Base-by-base conservation (phyloP, 805 yeast genomes). In the Blastobotrys peoriensis region DNA sequence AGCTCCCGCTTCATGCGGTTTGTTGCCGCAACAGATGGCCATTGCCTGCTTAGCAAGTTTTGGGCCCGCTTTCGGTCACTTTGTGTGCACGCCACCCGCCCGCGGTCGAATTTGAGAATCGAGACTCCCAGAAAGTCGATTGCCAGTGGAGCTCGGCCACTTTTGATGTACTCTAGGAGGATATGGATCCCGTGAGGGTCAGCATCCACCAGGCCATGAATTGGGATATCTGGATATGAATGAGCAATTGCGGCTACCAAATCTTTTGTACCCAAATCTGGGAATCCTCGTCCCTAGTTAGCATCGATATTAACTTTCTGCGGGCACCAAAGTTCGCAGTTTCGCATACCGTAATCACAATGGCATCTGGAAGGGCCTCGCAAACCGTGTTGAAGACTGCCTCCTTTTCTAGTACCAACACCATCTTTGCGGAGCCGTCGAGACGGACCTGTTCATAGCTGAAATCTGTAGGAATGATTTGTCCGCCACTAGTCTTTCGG, bases 141-240 rank as follows among this genome's bases (percentile, higher is more conserved):
- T 1, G 30, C 15, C 13, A 49, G 47, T 3, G 23, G 22, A 2
- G 13, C 42, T 5, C 36, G 18, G n/a, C 33, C 8, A 13, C 68
- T 57, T 41, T 40, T 36, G 52, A 58, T 54, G 47, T 68, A 69
- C 4, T 57, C 60, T 55, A 71, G 44, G 45, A 70, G 62, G 27
- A 81, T 81, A 51, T 69, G 68, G 6, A 79, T 55, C 0, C 88
- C 88, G 56, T 77, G 77, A 2, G 83, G 74, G 52, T 82, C 88
- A 13, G 82, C 71, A 56, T 82, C 88, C 21, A 79, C 78, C 27
- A 75, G 65, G 1, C 74, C 78, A 17, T 58, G 56, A 0, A 77
- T 56, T 0, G 75, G 75, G 1, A 68, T 55, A 0, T 51, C 40
- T 0, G 69, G 65, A n/a, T 60, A 48, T 16, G 54, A 47, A 3